These are phyloP conservation scores for Cubamyces sp. DNA, from an alignment of 768 basidiomycete species.

Conservation along the genomic window DNA sequence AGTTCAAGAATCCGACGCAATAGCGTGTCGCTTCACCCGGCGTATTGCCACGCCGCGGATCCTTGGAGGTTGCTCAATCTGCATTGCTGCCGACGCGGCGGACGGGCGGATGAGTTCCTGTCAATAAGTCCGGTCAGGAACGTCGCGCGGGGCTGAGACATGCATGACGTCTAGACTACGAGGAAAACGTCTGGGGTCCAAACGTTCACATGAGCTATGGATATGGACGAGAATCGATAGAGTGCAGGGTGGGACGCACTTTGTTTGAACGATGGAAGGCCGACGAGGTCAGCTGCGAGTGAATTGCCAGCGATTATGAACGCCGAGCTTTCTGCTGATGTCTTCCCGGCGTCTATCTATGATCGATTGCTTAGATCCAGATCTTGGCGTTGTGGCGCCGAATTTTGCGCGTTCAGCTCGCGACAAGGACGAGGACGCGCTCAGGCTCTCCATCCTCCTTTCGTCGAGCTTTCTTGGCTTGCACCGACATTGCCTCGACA, in stretches of 20 bases:
- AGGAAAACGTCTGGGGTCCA: neutral
- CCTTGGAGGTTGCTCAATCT: neutral
- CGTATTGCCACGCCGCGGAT: constrained; percentile 11
- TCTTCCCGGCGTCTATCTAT: constrained; percentile 1
- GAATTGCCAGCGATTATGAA: neutral
- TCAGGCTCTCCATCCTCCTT: neutral
- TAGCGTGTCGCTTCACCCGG: neutral
- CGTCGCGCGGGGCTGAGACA: neutral
- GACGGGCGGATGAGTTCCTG: neutral
- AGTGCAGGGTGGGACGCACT: neutral
- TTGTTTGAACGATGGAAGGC: constrained; percentile 9
- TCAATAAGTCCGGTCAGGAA: constrained; percentile 4
- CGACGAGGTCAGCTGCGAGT: neutral
- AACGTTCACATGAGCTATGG: too few relatives aligned
- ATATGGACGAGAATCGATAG: too few relatives aligned
- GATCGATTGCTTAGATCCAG: constrained; percentile 10
- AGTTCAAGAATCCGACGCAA: neutral
- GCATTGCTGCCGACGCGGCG: too few relatives aligned
- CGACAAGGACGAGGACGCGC: neutral
- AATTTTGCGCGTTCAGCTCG: constrained; percentile 8
- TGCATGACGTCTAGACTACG: neutral
- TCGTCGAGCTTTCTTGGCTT: too few relatives aligned
- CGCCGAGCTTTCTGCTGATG: neutral
- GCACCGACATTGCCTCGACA: too few relatives aligned
- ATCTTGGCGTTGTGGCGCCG: constrained; percentile 13